Evolutionary conservation across 805 yeast species (phyloP), one percentile per base, ranked within the genome.

Genomic region (Debaryomyces maramus): DNA sequence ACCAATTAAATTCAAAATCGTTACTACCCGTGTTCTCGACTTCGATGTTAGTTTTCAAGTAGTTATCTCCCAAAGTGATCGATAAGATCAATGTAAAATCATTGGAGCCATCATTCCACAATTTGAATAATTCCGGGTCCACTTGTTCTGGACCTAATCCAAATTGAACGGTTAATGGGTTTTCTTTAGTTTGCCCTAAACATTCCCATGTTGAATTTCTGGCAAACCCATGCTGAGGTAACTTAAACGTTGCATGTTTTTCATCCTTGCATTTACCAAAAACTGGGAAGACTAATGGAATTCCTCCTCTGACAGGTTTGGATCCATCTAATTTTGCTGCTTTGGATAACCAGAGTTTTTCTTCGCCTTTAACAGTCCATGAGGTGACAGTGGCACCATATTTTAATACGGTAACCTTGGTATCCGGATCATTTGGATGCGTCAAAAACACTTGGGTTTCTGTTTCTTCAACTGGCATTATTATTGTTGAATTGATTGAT

Each of bases 141-240:
- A 93, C 83, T 39, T 81, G 72, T 56, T 88, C 96, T 5, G 96
- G 96, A 13, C 93, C 83, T 41, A 93, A 75, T 0, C 89, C 99
- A 63, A 89, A 90, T 62, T 93, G 97, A 32, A 85, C 85, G 4
- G 95, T 80, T 29, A 60, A 52, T 38, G 90, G 85, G 20, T 87
- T 85, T 38, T 75, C 81, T 24, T 73, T 72, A 14, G 84, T 79
- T 64, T 88, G 91, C 27, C 99, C 99, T 45, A 93, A 72, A 52
- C 90, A 87, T 62, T 93, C 97, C 99, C 99, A 93, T 2, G 74
- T 67, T 10, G 91, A 82, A 61, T 79, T 84, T 63, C 99, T 77
- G 14, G 96, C 99, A 67, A 93, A 86, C 1, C 99, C 99, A 60
- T 93, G 99, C 67, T 93, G 98, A 14, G 97, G 97, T 48, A 93